Conservation (phyloP, 2,329 filamentous ascomycete species). For the Talaromyces sp. region DNA sequence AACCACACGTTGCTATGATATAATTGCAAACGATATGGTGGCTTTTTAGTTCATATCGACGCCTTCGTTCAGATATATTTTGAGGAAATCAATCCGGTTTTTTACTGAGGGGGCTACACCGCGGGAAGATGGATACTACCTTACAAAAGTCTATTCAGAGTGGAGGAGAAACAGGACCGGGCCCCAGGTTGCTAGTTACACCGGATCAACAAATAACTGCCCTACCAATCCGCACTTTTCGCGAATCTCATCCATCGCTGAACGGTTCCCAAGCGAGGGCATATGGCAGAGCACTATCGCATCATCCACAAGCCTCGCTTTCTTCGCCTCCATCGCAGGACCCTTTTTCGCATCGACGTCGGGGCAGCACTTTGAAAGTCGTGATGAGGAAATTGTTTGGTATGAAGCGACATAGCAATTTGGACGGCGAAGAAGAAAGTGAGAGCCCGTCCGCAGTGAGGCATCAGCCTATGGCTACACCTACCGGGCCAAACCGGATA, state of each 20-base stretch:
- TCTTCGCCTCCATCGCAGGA: slow-evolving; percentile 24
- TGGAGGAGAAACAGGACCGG: slow-evolving; percentile 19
- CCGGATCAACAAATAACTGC: slow-evolving; percentile 19
- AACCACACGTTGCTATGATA: background rate
- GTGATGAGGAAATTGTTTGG: slow-evolving; percentile 47
- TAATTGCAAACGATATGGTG: background rate
- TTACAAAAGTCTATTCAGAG: slow-evolving; percentile 22
- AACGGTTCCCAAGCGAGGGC: slow-evolving; percentile 2
- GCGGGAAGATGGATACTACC: slow-evolving; percentile 32
- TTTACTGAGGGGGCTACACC: slow-evolving; percentile 17
- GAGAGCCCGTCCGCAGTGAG: background rate
- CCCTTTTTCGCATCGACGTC: slow-evolving; percentile 34
- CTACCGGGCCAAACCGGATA: slow-evolving; percentile 18
- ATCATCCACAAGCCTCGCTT: slow-evolving; percentile 24
- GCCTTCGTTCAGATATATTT: background rate
- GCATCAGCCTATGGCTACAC: background rate
- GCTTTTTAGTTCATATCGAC: background rate
- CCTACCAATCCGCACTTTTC: slow-evolving; percentile 11
- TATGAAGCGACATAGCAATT: slow-evolving; percentile 35
- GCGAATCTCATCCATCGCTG: slow-evolving; percentile 11
- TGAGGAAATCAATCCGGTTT: background rate
- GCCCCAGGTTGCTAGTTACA: slow-evolving; percentile 12
- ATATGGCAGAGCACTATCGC: slow-evolving; percentile 18
- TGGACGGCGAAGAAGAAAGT: slow-evolving; percentile 28
- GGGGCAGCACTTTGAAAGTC: slow-evolving; percentile 40